Base-by-base conservation (phyloP, 2,329 filamentous ascomycete genomes). In the Claviceps fusiformis region DNA sequence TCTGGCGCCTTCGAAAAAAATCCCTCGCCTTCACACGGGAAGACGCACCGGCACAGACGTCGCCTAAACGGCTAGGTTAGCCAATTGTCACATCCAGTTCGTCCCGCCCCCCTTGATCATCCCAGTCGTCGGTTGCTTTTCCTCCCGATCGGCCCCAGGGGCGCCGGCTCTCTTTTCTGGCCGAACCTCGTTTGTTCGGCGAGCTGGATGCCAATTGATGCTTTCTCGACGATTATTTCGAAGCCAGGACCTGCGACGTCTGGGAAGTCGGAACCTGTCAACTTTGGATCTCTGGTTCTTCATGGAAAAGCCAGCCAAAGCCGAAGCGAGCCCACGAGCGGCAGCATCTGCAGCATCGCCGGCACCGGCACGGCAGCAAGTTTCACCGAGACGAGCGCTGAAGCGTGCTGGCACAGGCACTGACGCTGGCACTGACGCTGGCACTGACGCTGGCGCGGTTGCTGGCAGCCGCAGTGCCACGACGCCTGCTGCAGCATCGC, bases 171-270 rank as follows among this genome's bases (percentile, higher is more conserved):
- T 19, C 2, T n/a, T n/a, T n/a, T 9, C 35, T 37, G 7, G 35
- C 35, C 35, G 35, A 37, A 11, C 10, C 35, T 37, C 35, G 35
- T 19, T 9, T 37, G 35, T 37, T 19, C 7, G 37, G 10, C 37
- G 49, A 39, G 11, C 15, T 35, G 37, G 48, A 29, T n/a, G 47
- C 10, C 44, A 41, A 35, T 53, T 51, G 50, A 57, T 57, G 56
- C 56, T 53, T 24, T 31, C 24, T 9, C 53, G n/a, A 53, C 50
- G 55, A 39, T 45, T 27, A 46, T 19, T 37, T n/a, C 37, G 53
- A 31, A 19, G 46, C 45, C 53, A 54, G 41, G 54, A 46, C 50
- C 56, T 44, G 54, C 60, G 53, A 41, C 49, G 45, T 55, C 55
- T 59, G 56, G 59, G 53, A 6, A 15, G 19, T 24, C 44, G 15